These are phyloP conservation scores for Solanum bulbocastanum DNA, from an alignment of 257 asterid genomes.

Conservation along the genomic window DNA sequence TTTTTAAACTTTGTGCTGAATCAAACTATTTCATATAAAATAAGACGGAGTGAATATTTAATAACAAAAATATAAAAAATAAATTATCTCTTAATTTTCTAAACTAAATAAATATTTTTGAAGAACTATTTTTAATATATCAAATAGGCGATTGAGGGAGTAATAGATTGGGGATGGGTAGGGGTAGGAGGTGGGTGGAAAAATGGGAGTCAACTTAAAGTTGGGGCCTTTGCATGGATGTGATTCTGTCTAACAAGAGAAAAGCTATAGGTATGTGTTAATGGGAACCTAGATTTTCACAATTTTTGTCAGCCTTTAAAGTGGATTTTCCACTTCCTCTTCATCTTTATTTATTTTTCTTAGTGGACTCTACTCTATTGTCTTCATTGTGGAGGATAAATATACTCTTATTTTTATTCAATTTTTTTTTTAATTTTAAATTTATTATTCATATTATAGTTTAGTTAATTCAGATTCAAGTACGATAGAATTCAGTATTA, in stretches of 20 bases:
- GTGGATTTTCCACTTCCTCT: neutral
- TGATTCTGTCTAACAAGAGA: neutral
- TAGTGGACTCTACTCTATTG: constrained; percentile 1
- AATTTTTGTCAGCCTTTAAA: neutral
- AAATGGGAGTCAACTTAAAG: constrained; percentile 14
- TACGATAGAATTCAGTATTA: too few species aligned
- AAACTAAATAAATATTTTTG: too few species aligned
- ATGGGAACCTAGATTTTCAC: constrained; percentile 3
- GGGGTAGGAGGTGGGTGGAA: neutral
- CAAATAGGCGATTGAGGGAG: too few species aligned
- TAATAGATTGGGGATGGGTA: neutral
- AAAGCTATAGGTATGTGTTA: neutral
- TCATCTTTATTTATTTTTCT: neutral
- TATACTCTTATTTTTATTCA: neutral
- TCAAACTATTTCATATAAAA: too few species aligned
- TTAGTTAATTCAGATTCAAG: neutral
- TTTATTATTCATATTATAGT: neutral
- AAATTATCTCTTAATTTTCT: too few species aligned
- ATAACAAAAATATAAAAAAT: too few species aligned
- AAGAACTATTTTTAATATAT: too few species aligned
- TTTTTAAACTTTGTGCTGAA: too few species aligned
- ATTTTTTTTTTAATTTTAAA: too few species aligned
- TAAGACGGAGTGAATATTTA: too few species aligned
- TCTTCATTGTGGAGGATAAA: neutral
- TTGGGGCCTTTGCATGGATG: neutral